These are phyloP conservation scores for Boletellus sp. DNA, from an alignment of 768 basidiomycete species.

Conservation along the genomic window DNA sequence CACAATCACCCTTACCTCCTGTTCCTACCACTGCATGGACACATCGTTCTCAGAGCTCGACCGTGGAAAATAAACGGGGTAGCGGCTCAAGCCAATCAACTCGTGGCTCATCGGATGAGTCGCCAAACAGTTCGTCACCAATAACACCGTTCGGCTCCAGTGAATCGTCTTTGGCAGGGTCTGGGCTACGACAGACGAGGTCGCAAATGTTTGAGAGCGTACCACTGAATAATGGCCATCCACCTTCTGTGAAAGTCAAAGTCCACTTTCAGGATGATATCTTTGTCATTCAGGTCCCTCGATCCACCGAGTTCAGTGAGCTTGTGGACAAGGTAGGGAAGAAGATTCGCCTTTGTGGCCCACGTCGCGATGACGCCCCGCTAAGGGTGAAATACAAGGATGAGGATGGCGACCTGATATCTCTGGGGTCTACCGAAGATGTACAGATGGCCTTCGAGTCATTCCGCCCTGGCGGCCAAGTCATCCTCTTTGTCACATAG, in stretches of 20 bases:
- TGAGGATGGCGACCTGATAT: conserved; percentile 90
- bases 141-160: conserved; percentile 89
- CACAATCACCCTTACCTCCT: conserved; percentile 49
- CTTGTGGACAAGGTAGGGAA: conserved; percentile 86
- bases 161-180: conserved; percentile 68
- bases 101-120: conserved; percentile 73
- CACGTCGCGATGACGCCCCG: conserved; percentile 72
- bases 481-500: conserved; percentile 78
- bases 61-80: conserved; percentile 60
- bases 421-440: conserved; percentile 86
- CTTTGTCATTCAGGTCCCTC: conserved; percentile 88
- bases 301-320: conserved; percentile 73
- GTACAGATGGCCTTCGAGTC: conserved; percentile 93
- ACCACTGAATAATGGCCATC: conserved; percentile 28
- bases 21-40: conserved; percentile 51
- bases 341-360: conserved; percentile 91
- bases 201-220: conserved; percentile 51
- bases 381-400: conserved; percentile 86
- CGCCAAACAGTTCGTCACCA: conserved; percentile 81
- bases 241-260: conserved; percentile 78
- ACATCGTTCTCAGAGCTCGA: conserved; percentile 40
- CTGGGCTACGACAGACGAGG: conserved; percentile 51
- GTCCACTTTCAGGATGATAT: conserved; percentile 94
- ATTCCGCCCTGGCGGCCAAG: conserved; percentile 73
- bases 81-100: conserved; percentile 85